Evolutionary conservation across 2,329 filamentous ascomycete species (phyloP), one percentile per base, ranked within the genome.

Genomic region (Chrysoporthe deuterocubensis): DNA sequence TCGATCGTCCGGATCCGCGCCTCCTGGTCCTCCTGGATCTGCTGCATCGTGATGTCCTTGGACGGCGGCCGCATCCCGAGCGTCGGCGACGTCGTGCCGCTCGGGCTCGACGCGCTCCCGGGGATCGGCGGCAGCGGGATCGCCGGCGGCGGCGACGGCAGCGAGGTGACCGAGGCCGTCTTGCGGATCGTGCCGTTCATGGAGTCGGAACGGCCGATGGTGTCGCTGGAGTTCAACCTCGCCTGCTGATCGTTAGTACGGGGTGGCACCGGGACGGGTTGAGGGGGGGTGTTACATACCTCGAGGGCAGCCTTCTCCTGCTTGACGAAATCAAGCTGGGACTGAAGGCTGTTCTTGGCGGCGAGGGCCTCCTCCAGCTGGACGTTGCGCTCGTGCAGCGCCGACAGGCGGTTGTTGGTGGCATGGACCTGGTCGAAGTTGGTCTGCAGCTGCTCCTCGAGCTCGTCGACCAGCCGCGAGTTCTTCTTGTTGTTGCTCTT

Each of bases 101-200:
- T 68, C 11, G 43, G 44, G 34, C 44, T 68, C 18, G 50, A 58
- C 56, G 82, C 79, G 40, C 56, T 83, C 69, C 82, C 86, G 3
- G 96, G 96, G 21, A 99, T 85, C 50, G 96, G 96, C 2, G 96
- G 96, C 44, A 99, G 87, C n/a, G 96, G 96, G 73, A 98, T 97
- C 0, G 93, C 94, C 0, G 96, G 96, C 5, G 96, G 96, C 40
- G 96, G 96, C 1, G 96, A 98, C 2, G 96, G 96, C 13, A 98
- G 83, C 3, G 94, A 96, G 14, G 88, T 87, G 59, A 94, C 90
- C 0, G 93, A 96, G 34, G 88, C 84, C 74, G 91, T 96, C 85
- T 97, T 97, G 76, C 93, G 92, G 56, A 96, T 86, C 72, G 91
- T 91, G 16, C 91, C 92, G 69, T 73, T 81, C 71, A 81, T 81